A percentile compares a stretch with the other conserved stretches of the same genome.
Evolutionary conservation across 768 basidiomycete species (phyloP).

Genomic region (Xerocomellus chrysenteron): DNA sequence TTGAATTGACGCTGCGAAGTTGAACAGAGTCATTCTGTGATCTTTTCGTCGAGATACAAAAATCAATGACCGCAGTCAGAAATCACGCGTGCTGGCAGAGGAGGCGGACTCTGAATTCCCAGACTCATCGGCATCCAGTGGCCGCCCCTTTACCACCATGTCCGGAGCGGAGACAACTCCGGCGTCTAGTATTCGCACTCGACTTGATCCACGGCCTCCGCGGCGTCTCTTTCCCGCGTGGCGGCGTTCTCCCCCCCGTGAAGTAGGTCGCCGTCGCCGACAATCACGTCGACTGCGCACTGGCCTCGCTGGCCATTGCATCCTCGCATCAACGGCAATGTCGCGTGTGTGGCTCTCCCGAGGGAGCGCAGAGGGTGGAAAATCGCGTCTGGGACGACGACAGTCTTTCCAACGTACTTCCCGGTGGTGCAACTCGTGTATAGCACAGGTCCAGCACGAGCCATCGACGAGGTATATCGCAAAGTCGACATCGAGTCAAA

Average conservation of each 20-base stretch:
- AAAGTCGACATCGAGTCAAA: slow-evolving; percentile 97
- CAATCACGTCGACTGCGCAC: slow-evolving; percentile 63
- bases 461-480: slow-evolving; percentile 71
- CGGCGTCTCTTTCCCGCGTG: slow-evolving; percentile 74
- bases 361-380: slow-evolving; percentile 58
- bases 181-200: slow-evolving; percentile 66
- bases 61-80: no score
- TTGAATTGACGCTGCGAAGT: no score
- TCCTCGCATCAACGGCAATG: slow-evolving; percentile 67
- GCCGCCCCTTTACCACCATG: no score
- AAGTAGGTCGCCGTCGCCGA: slow-evolving; percentile 78
- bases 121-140: no score
- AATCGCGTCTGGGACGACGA: slow-evolving; percentile 64
- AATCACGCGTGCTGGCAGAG: no score
- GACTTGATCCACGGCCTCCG: slow-evolving; percentile 62
- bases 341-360: slow-evolving; percentile 87
- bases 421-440: slow-evolving; percentile 2
- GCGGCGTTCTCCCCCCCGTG: slow-evolving; percentile 61
- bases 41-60: no score
- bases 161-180: slow-evolving; percentile 39
- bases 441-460: slow-evolving; percentile 46
- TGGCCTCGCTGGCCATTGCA: slow-evolving; percentile 46
- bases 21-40: no score
- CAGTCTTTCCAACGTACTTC: slow-evolving; percentile 3
- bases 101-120: no score